Evolutionary conservation across 164 flowering plant genomes (phyloP), one percentile per base, ranked within the genome.

Genomic region (Echeveria elegans): DNA sequence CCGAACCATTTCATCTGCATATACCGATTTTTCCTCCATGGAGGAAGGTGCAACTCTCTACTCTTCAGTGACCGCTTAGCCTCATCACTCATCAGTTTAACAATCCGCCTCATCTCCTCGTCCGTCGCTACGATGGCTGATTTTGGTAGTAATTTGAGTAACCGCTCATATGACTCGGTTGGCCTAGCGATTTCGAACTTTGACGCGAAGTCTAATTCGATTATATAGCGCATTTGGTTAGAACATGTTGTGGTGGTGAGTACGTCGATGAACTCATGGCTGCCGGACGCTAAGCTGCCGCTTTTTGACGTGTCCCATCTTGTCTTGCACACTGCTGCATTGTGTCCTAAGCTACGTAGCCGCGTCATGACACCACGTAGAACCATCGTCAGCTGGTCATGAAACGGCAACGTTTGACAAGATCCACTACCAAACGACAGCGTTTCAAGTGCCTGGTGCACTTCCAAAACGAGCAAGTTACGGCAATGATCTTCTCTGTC

Each of bases 251-350:
- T 40, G 11, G n/a, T n/a, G n/a, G 37, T 59, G 32, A 70, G 48
- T 4, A 73, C 74, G 70, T 79, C 82, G 72, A 79, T 72, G 69
- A 79, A 87, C 82, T 89, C 97, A 81, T 89, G 80, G 82, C 69
- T 81, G 0, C 98, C 97, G 59, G 81, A 87, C 45, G 83, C 68
- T 18, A 86, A 64, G 0, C 74, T 77, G 29, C 81, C 81, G 41
- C 65, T 52, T 1, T 21, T 7, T 26, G 78, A 72, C 32, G 68
- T 68, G 66, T 80, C 82, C 98, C 97, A 94, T 47, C 74, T 83
- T 0, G 91, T 76, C 74, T 86, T 91, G 76, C 98, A 94, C 50
- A 94, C 73, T 38, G 86, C 96, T 12, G 96, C 98, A 77, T 90
- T 85, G 79, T 82, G 75, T 5, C 92, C 94, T 56, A 61, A 45